phyloP scores from a whole-genome alignment of 1,284 basidiomycete species.

The Ganoderma resinaceum region DNA sequence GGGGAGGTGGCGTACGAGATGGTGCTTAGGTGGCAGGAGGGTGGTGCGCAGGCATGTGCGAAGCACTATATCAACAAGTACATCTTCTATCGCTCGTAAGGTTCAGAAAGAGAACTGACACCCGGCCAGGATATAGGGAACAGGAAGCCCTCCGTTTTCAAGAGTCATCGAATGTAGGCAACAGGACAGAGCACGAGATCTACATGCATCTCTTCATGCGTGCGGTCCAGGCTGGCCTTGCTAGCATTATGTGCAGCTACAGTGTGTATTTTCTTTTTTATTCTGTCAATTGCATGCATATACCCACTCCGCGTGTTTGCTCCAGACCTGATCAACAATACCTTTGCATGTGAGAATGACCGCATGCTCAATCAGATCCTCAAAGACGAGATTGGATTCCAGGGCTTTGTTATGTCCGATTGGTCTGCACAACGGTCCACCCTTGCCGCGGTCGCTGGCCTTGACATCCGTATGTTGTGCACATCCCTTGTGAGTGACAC shows the following conservation, averaged over 20 bases:
- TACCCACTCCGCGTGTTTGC: neutral
- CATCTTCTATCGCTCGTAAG: constrained; percentile 25
- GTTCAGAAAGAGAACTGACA: neutral
- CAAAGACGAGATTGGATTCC: constrained; percentile 83
- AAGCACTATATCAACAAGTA: constrained; percentile 83
- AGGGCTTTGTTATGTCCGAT: constrained; percentile 77
- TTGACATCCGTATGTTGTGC: constrained; percentile 53
- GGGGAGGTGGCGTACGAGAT: constrained; percentile 80
- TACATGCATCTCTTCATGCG: constrained; percentile 78
- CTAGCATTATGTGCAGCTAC: constrained; percentile 82
- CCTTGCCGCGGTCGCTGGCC: constrained; percentile 67
- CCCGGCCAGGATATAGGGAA: constrained; percentile 48
- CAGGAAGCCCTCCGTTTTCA: constrained; percentile 67
- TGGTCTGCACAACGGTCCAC: constrained; percentile 69
- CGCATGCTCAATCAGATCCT: constrained; percentile 79
- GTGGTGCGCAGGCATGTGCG: constrained; percentile 79
- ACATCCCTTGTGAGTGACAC: neutral
- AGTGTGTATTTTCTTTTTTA: constrained; percentile 41
- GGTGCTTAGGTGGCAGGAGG: constrained; percentile 75
- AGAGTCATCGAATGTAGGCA: constrained; percentile 74
- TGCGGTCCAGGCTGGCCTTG: constrained; percentile 79
- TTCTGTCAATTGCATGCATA: neutral
- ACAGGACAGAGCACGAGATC: constrained; percentile 78
- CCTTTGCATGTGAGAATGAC: constrained; percentile 82
- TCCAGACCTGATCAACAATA: constrained; percentile 73